Base-by-base conservation (phyloP, 2,329 filamentous ascomycete species). In the Fusarium sublunatum region DNA sequence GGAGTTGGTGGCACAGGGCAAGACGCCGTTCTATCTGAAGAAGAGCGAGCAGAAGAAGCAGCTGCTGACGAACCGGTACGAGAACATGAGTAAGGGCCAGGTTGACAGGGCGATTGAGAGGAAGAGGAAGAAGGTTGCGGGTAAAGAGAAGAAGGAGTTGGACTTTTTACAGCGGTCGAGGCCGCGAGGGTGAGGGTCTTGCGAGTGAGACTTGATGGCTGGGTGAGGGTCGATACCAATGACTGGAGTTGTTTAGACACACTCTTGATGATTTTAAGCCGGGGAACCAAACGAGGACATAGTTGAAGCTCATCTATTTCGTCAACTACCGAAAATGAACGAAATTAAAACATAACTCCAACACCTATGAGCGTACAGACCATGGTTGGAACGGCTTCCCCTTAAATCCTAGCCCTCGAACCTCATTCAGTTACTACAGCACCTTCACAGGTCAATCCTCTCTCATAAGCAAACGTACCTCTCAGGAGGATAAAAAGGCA, bases 1-100 rank as follows among this genome's bases (percentile, higher is more conserved):
- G 79, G 90, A 93, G 75, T 79, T 91, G 59, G 88, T 98, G 47
- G 88, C 88, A 70, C 86, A 96, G 79, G 95, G 95, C 60, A 97
- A 97, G 86, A 87, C 85, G 74, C 94, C 95, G 0, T 99, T 93
- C 79, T 98, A 92, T 77, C 81, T 98, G 70, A 99, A 99, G 86
- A 89, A 89, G 80, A 88, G 88, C 72, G 94, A 97, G 79, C 86
- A 95, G 82, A 96, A 95, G 88, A 92, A 94, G 82, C 82, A 89
- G 76, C 82, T 93, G 53, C 80, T 97, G 61, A 82, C 91, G 72
- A 89, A 95, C 70, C 87, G 90, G 74, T 97, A 91, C 77, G 85
- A 89, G 69, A 85, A 86, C 58, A 90, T 98, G 89, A 95, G 91
- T 77, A 90, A 90, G 74, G 90, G 88, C 75, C 89, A 97, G 77